These are phyloP conservation scores for Trametes elegans DNA, from an alignment of 768 basidiomycete genomes.

Conservation along the genomic window DNA sequence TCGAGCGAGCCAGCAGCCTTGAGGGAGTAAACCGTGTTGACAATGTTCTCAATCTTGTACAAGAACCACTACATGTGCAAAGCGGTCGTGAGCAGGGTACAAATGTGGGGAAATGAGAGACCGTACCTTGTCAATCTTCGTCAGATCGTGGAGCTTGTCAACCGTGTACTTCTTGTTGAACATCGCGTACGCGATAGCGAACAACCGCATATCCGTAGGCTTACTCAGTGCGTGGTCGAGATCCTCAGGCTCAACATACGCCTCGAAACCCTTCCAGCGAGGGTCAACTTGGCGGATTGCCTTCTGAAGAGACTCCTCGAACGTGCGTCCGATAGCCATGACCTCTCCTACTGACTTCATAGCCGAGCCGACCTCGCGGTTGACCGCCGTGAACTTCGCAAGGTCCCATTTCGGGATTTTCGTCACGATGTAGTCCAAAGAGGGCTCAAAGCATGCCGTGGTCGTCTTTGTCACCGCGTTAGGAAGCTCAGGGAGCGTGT, in stretches of 20 bases:
- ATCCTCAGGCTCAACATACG: slow-evolving; percentile 86
- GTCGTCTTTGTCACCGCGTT: slow-evolving; percentile 99
- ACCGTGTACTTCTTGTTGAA: slow-evolving; percentile 89
- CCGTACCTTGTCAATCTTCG: slow-evolving; percentile 94
- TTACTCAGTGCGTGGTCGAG: slow-evolving; percentile 73
- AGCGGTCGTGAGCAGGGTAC: background rate
- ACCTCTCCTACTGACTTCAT: slow-evolving; percentile 99
- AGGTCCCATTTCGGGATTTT: slow-evolving; percentile 99
- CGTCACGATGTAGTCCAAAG: slow-evolving; percentile 97
- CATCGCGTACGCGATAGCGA: slow-evolving; percentile 98
- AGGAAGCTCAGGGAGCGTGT: slow-evolving; percentile 95
- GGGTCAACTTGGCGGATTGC: slow-evolving; percentile 98
- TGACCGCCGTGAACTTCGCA: slow-evolving; percentile 94
- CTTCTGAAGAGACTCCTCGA: slow-evolving; percentile 98
- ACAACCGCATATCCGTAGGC: slow-evolving; percentile 95
- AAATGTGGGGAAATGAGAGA: background rate
- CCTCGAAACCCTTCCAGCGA: slow-evolving; percentile 94
- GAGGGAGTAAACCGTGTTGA: slow-evolving; percentile 78
- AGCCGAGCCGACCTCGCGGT: slow-evolving; percentile 91
- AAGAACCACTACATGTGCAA: slow-evolving; percentile 77
- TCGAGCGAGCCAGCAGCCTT: slow-evolving; percentile 69
- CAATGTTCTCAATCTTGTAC: slow-evolving; percentile 98
- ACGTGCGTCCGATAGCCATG: slow-evolving; percentile 99
- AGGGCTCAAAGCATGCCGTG: slow-evolving; percentile 98
- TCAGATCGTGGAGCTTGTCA: slow-evolving; percentile 86